Evolutionary conservation across 2,329 filamentous ascomycete genomes (phyloP).

Genomic region (Calonectria pauciramosa): DNA sequence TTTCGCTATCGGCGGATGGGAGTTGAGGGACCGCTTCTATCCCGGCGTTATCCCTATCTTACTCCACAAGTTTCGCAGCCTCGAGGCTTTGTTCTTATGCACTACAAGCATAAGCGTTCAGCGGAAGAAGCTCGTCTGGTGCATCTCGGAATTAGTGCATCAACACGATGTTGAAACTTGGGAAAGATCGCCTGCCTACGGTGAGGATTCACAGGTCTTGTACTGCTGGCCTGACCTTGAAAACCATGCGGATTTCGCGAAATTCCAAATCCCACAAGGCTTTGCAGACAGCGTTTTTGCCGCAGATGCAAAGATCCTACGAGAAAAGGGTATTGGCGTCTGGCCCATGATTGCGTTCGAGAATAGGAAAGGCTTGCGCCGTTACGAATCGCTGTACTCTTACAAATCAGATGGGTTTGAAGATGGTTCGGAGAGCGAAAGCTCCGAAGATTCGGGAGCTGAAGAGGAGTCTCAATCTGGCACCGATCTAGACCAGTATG

Average conservation of each 20-base stretch:
- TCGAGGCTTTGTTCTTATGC: conserved; percentile 47
- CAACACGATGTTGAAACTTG: conserved; percentile 45
- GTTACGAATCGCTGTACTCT: conserved; percentile 34
- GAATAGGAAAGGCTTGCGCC: conserved; percentile 29
- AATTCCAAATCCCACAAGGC: conserved; percentile 37
- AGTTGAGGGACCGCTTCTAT: neutral
- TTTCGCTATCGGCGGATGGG: conserved; percentile 40
- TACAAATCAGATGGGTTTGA: conserved; percentile 21
- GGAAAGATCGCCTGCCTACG: conserved; percentile 40
- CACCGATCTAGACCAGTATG: conserved; percentile 49
- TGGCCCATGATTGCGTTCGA: conserved; percentile 52
- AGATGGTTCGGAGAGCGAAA: conserved; percentile 32
- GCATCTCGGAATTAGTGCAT: conserved; percentile 47
- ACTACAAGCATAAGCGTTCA: conserved; percentile 14
- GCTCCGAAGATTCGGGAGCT: conserved; percentile 29
- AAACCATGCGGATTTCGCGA: conserved; percentile 47
- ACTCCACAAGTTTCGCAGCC: conserved; percentile 36
- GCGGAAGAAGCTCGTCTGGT: conserved; percentile 47
- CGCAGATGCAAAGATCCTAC: conserved; percentile 9
- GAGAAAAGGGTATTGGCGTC: conserved; percentile 33
- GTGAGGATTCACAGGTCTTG: conserved; percentile 43
- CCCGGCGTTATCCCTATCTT: conserved; percentile 7
- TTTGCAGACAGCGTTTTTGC: conserved; percentile 16
- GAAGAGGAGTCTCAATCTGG: conserved; percentile 33
- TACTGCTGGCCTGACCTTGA: conserved; percentile 53